Conservation (phyloP, 2,329 filamentous ascomycete genomes). For the Parasarocladium wereldwijsianum region DNA sequence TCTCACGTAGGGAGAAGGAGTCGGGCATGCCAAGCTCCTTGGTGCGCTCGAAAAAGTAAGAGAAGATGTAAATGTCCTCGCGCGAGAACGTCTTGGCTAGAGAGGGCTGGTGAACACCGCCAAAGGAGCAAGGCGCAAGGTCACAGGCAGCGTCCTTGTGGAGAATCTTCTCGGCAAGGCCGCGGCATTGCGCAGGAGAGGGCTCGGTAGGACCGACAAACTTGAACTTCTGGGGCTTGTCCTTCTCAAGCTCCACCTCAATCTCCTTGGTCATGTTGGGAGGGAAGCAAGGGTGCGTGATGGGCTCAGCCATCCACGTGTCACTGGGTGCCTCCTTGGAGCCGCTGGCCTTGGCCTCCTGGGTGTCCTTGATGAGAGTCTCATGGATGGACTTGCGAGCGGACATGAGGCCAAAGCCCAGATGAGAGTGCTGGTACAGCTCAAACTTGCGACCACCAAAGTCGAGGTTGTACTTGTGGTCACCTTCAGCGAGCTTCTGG, state of each 20-base stretch:
- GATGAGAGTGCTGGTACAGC: conserved; percentile 94
- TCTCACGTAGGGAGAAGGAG: conserved; percentile 80
- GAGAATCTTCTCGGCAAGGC: conserved; percentile 77
- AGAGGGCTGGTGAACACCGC: conserved; percentile 87
- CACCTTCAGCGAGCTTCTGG: conserved; percentile 69
- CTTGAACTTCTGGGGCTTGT: conserved; percentile 47
- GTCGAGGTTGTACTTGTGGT: conserved; percentile 86
- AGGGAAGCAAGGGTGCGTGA: conserved; percentile 75
- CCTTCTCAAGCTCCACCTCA: conserved; percentile 50
- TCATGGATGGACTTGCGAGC: conserved; percentile 78
- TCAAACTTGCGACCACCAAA: conserved; percentile 87
- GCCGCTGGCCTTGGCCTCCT: conserved; percentile 44
- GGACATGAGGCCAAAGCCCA: conserved; percentile 92
- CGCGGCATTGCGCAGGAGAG: conserved; percentile 75
- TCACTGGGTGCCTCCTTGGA: conserved; percentile 25
- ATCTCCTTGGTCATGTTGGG: conserved; percentile 65
- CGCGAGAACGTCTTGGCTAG: conserved; percentile 81
- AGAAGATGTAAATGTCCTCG: conserved; percentile 93
- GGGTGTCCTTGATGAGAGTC: conserved; percentile 56
- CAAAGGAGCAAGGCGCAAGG: conserved; percentile 92
- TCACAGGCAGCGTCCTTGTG: conserved; percentile 73
- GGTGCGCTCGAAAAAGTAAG: conserved; percentile 95
- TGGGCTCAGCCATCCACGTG: conserved; percentile 54
- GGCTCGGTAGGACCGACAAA: conserved; percentile 73
- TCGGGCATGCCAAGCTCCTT: conserved; percentile 96